Base-by-base conservation (phyloP, 139 green algal species). In the Asterochloris erici region DNA sequence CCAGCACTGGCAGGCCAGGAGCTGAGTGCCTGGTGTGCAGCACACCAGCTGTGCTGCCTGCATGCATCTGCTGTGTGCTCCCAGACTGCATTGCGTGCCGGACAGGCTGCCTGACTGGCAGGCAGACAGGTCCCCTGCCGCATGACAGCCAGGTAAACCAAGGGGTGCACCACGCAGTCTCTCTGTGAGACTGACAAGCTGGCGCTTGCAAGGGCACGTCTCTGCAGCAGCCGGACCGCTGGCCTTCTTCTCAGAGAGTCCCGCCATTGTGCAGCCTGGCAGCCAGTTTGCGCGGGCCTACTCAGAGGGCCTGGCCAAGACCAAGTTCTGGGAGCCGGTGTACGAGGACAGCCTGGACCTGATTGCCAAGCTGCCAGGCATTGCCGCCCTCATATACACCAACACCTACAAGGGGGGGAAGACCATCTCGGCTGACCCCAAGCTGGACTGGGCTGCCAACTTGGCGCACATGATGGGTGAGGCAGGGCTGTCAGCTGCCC, bases 401-500 rank as follows among this genome's bases (percentile, higher is more conserved):
- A 90, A 87, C 54, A 91, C 85, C 9, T 96, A 93, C 90, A 91
- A 93, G 82, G 80, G 79, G 13, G 89, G 87, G 26, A 82, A 88
- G 38, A 74, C 84, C 79, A 94, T 98, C 73, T 24, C 81, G 9
- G 62, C 92, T 4, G 86, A 98, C 79, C 74, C 87, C 27, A 88
- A 79, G 9, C 89, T 98, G 12, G 97, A 99, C 91, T 99, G 96
- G 93, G 94, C 92, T 11, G 97, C 90, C 74, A 98, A 98, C 90
- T 94, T 98, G 77, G 83, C 94, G 0, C 93, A 98, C 89, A 98
- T 98, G 95, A 98, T 99, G 94, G 97, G 96, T 92, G 68, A 70
- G 74, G 6, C 17, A 12, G 14, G 29, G 47, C 75, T 38, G 29
- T 1, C 38, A 6, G 38, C 38, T 54, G 38, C 38, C 38, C 6